Evolutionary conservation across 805 yeast genomes (phyloP), one percentile per base, ranked within the genome.

Genomic region (Diddensiella santjacobensis): DNA sequence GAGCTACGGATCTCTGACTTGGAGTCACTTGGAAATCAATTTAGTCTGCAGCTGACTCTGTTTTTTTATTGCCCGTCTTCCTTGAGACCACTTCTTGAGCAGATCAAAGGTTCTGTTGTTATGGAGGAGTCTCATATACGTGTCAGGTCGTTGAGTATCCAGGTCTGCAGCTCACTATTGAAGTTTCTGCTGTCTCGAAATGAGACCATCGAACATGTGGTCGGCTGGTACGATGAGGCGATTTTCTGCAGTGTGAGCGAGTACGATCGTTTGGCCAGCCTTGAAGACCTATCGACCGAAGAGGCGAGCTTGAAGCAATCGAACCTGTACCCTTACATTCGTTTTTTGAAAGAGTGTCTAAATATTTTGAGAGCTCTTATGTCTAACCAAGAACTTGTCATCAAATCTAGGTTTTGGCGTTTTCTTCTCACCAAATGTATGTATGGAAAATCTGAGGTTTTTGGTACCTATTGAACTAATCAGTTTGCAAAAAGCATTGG

Each of bases 111-210:
- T 22, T 24, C 31, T 13, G 42, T 31, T 23, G 29, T 10, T 8
- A 15, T 48, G 23, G 23, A 24, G n/a, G 48, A 43, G 23, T 48
- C 51, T 3, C 51, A 48, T 23, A 48, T 48, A 5, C 26, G 29
- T 11, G 51, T 30, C 3, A 19, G 51, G 18, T 20, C 23, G 29
- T 19, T 48, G 20, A 38, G 51, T 3, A 15, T 39, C 2, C 18
- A 17, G 8, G 47, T 41, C 6, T 48, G 51, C 44, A 29, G 31
- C 17, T 6, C 30, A 8, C 18, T 22, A 10, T 31, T 38, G 2
- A 23, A 13, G 10, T 4, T 39, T 23, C 38, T 43, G 17, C 13
- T 48, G 5, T 15, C 19, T n/a, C 38, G 26, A 8, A 22, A 24
- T 17, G 38, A 44, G 19, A 44, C 43, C 30, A 15, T 44, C 13